phyloP scores from a whole-genome alignment of 345 rosid genomes.

The Durio zibethinus region DNA sequence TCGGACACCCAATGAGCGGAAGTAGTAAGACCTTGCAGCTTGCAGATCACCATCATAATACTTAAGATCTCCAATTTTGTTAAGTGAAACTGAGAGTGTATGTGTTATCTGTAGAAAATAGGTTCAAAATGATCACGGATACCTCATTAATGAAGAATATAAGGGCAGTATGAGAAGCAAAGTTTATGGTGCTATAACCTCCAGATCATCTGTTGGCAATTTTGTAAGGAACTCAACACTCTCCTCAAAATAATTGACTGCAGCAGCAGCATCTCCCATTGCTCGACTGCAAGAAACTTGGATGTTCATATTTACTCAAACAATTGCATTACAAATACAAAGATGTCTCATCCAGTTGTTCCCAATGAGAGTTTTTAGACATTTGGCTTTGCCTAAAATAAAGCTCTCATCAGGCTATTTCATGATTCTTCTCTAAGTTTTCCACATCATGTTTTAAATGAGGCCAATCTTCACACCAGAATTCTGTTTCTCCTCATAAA shows the following conservation, averaged over 20 bases:
- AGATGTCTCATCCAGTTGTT: background rate
- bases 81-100: conserved; percentile 92
- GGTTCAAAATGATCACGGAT: background rate
- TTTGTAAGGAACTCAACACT: conserved; percentile 75
- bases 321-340: background rate
- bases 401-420: no score
- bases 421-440: background rate
- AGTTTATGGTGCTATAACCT: conserved; percentile 44
- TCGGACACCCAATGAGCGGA: conserved; percentile 69
- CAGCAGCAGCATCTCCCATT: conserved; percentile 56
- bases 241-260: conserved; percentile 71
- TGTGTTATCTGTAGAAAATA: conserved; percentile 60
- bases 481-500: background rate
- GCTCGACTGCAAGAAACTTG: conserved; percentile 66
- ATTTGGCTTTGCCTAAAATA: background rate
- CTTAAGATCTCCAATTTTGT: conserved; percentile 84
- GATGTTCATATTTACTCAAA: background rate
- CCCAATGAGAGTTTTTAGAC: background rate
- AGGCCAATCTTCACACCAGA: background rate
- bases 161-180: conserved; percentile 2
- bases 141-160: background rate
- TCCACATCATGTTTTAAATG: background rate
- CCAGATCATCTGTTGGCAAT: conserved; percentile 70
- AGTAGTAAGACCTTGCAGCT: conserved; percentile 78
- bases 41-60: conserved; percentile 32